phyloP scores from a whole-genome alignment of 164 flowering plant species.

The Stephania cephalantha region DNA sequence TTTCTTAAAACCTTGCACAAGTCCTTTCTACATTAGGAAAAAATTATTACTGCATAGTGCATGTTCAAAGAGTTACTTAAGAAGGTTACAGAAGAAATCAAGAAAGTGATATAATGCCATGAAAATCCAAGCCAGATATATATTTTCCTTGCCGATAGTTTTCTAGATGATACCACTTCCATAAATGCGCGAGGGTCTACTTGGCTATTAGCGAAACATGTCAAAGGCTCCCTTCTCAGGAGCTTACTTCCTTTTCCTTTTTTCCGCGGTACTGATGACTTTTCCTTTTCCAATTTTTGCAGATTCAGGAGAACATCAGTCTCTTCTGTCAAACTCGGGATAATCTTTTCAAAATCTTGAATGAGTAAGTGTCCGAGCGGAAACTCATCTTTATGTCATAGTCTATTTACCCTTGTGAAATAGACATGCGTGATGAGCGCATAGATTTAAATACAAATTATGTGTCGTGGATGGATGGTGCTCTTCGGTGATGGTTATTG shows the following conservation, averaged over 20 bases:
- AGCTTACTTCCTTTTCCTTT: slow-evolving; percentile 9
- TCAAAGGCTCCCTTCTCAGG: neutral
- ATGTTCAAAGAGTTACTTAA: neutral
- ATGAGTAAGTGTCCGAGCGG: slow-evolving; percentile 38
- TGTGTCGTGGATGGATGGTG: neutral
- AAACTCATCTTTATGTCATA: neutral
- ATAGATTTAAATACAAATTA: too few species aligned
- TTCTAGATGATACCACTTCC: neutral
- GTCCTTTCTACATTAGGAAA: neutral
- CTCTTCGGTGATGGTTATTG: neutral
- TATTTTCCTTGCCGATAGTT: neutral
- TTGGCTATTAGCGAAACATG: neutral
- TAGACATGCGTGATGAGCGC: neutral
- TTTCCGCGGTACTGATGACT: too few species aligned
- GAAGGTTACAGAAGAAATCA: neutral
- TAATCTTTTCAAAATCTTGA: slow-evolving; percentile 54
- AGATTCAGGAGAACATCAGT: slow-evolving; percentile 63
- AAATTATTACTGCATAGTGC: neutral
- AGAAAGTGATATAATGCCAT: neutral
- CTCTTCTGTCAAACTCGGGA: slow-evolving; percentile 78
- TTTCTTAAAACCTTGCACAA: neutral
- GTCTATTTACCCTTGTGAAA: neutral
- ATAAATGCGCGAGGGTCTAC: neutral
- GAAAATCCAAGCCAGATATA: neutral
- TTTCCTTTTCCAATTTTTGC: slow-evolving; percentile 15